Conservation (phyloP, 2,329 filamentous ascomycete species). For the Annulohypoxylon truncatum region DNA sequence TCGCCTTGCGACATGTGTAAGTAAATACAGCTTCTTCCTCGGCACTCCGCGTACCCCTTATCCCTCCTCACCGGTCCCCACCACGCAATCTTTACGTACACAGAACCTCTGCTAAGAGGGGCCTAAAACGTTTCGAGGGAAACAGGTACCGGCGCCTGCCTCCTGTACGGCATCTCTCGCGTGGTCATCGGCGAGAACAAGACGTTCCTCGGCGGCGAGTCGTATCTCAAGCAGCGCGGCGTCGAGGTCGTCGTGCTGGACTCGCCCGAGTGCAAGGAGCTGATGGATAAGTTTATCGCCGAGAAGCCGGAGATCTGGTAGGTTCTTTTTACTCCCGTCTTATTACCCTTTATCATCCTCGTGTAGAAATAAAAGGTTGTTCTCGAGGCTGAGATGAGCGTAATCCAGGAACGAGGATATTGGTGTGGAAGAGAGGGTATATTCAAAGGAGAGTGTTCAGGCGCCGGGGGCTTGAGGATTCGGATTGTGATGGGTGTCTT, state of each 20-base stretch:
- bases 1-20: conserved; percentile 83
- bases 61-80: background rate
- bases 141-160: conserved; percentile 73
- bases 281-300: conserved; percentile 79
- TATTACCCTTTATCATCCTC: background rate
- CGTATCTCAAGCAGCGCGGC: conserved; percentile 73
- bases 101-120: background rate
- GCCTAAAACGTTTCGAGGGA: background rate
- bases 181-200: conserved; percentile 84
- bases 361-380: background rate
- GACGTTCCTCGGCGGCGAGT: conserved; percentile 79
- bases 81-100: background rate
- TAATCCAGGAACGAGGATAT: conserved; percentile 49
- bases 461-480: background rate
- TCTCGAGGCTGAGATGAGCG: background rate
- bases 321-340: conserved; percentile 40
- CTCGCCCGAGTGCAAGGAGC: conserved; percentile 70
- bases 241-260: conserved; percentile 80
- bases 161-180: conserved; percentile 78
- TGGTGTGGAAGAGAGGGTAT: conserved; percentile 48
- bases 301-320: conserved; percentile 79
- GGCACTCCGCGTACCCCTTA: background rate
- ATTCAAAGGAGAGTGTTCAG: conserved; percentile 42
- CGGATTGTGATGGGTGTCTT: background rate
- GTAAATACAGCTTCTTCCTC: conserved; percentile 14